Evolutionary conservation across 495 filamentous ascomycete genomes (phyloP).

Genomic region (Penicillium maclennaniae): DNA sequence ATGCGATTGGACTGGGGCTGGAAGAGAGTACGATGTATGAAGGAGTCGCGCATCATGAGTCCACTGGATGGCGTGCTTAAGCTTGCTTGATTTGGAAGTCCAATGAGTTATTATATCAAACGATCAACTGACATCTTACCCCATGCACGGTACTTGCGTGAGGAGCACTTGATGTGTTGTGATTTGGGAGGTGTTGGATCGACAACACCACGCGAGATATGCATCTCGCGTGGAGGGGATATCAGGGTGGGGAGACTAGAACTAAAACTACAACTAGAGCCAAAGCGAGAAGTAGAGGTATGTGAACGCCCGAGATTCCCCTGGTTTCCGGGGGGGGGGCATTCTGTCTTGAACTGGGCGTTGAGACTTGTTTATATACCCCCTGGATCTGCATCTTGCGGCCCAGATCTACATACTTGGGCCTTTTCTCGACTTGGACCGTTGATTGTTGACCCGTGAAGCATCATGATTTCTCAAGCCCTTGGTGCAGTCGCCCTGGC

Average conservation of each 20-base stretch:
- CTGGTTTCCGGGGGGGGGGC: constrained; percentile 4
- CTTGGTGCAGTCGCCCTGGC: constrained; percentile 4
- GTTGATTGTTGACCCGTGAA: not conserved
- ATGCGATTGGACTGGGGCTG: not conserved
- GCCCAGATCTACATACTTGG: constrained; percentile 4
- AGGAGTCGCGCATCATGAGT: constrained; percentile 3
- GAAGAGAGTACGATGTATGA: not conserved
- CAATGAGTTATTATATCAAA: not conserved
- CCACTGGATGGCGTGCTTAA: constrained; percentile 14
- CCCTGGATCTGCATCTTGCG: constrained; percentile 4
- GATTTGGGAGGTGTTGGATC: constrained; percentile 8
- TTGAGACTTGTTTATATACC: not conserved
- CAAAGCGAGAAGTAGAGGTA: not conserved
- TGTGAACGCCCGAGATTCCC: constrained; percentile 11
- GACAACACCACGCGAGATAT: constrained; percentile 7
- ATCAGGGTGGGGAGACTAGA: no score
- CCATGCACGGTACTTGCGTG: constrained; percentile 15
- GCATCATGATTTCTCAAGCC: constrained; percentile 11
- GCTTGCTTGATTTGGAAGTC: not conserved
- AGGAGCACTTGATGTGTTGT: constrained; percentile 22
- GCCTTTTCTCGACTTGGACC: not conserved
- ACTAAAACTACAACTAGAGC: not conserved
- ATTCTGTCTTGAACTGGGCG: constrained; percentile 10
- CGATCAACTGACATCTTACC: constrained; percentile 9
- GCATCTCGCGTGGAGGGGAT: constrained; percentile 4